Percentiles rank a stretch among this genome's conserved stretches.
Conservation (phyloP, 768 basidiomycete species). For the Naganishia randhawae region DNA sequence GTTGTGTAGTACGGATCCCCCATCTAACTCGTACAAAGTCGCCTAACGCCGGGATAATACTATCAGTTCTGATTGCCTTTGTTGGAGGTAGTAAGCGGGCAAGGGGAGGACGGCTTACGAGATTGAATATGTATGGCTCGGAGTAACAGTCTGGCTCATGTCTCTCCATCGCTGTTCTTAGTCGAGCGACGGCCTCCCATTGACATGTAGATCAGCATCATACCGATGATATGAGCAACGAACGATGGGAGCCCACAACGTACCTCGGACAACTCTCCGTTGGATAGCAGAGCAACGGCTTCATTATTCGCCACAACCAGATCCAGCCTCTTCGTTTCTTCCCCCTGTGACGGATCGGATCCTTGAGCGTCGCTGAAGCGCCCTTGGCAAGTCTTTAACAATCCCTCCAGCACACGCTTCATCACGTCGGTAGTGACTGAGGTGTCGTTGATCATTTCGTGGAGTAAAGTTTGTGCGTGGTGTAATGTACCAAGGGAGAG, state of each 20-base stretch:
- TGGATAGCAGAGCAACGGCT: slow-evolving; percentile 22
- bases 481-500: slow-evolving; percentile 3
- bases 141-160: slow-evolving; percentile 6
- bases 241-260: background rate
- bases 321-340: background rate
- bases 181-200: background rate
- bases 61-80: too few relatives aligned
- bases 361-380: background rate
- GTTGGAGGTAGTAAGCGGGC: background rate
- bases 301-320: slow-evolving; percentile 22
- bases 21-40: slow-evolving; percentile 4
- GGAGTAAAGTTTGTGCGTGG: background rate
- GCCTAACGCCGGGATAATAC: background rate
- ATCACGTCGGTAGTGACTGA: background rate
- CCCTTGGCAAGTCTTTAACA: slow-evolving; percentile 4
- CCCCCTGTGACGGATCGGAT: background rate
- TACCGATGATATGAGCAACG: background rate
- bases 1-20: background rate
- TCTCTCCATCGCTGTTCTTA: background rate
- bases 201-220: background rate
- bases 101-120: background rate
- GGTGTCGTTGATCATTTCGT: background rate
- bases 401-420: background rate
- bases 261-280: slow-evolving; percentile 9
- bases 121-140: slow-evolving; percentile 8